Base-by-base conservation (phyloP, 1,284 basidiomycete species). In the Rhodotorula sp. region DNA sequence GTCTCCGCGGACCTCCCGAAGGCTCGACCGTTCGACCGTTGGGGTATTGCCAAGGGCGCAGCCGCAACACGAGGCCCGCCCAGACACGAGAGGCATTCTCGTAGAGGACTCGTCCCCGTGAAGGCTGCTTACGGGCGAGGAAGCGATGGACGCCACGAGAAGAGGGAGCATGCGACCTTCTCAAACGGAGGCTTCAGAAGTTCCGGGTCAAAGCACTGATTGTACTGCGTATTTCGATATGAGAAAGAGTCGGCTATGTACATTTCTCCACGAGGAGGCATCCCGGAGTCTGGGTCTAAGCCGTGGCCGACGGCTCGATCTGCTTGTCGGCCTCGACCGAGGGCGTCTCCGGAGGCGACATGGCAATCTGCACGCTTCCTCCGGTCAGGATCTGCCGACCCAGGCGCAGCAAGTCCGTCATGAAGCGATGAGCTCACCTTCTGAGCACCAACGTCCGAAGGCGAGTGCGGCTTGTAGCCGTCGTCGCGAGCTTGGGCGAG, bases 401-500 rank as follows among this genome's bases (percentile, higher is more conserved):
- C 29, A 2, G 3, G 7, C 10, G 12, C 10, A 43, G 20, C 46
- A 15, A 5, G 46, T 2, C 8, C 4, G 14, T 3, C 31, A 46
- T 6, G 12, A 18, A 29, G 16, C n/a, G n/a, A n/a, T n/a, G n/a
- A 5, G 23, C 7, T 3, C 43, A 48, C 63, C 63, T 64, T 64
- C 5, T 64, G 63, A 5, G 63, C 63, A 14, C 63, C 63, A 12
- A 64, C 52, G n/a, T 64, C 63, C 12, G 63, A 54, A 12, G 63
- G 54, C 43, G 63, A 64, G 54, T 64, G 63, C 26, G 63, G 56
- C 43, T 47, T 46, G 43, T 20, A 57, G 43, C 26, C 54, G 26
- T 57, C 29, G 52, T 54, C 56, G 54, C 43, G 63, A 23, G 63
- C 63, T 54, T 57, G 63, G 7, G 63, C 63, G 54, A 64, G 56